Percentiles rank a stretch among this genome's conserved stretches.
phyloP scores from a whole-genome alignment of 1,139 yeast genomes.

The Hemisphaericaspora xylanilytica region DNA sequence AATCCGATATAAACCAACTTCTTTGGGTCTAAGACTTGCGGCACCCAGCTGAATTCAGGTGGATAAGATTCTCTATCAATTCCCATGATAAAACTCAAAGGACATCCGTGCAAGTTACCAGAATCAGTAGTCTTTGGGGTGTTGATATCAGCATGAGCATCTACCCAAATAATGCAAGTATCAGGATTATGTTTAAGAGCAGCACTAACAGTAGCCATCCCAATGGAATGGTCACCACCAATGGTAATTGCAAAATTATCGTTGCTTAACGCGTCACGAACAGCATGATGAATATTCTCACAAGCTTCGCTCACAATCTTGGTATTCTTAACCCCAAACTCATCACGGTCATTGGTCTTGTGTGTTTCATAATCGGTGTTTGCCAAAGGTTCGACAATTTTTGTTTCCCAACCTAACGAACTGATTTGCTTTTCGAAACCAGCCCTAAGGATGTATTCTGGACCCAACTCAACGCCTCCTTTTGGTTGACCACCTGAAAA shows the following conservation, averaged over 20 bases:
- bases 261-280: slow-evolving; percentile 45
- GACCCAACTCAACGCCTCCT: slow-evolving; percentile 92
- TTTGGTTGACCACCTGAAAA: slow-evolving; percentile 97
- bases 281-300: slow-evolving; percentile 60
- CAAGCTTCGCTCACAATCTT: slow-evolving; percentile 74
- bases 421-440: slow-evolving; percentile 67
- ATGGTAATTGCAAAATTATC: slow-evolving; percentile 74
- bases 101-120: slow-evolving; percentile 97
- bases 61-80: slow-evolving; percentile 63
- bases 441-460: slow-evolving; percentile 69
- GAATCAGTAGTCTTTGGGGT: slow-evolving; percentile 83
- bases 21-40: slow-evolving; percentile 59
- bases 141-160: slow-evolving; percentile 97
- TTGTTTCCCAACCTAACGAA: slow-evolving; percentile 69
- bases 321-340: slow-evolving; percentile 68
- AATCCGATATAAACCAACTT: slow-evolving; percentile 91
- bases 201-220: slow-evolving; percentile 89
- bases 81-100: slow-evolving; percentile 87
- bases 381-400: slow-evolving; percentile 56
- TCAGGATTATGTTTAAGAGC: slow-evolving; percentile 78
- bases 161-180: slow-evolving; percentile 92
- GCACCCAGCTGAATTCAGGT: slow-evolving; percentile 77
- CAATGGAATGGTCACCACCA: slow-evolving; percentile 97
- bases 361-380: slow-evolving; percentile 42
- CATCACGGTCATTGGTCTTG: slow-evolving; percentile 45